Conservation (phyloP, 768 basidiomycete species). For the Obba rivulosa region DNA sequence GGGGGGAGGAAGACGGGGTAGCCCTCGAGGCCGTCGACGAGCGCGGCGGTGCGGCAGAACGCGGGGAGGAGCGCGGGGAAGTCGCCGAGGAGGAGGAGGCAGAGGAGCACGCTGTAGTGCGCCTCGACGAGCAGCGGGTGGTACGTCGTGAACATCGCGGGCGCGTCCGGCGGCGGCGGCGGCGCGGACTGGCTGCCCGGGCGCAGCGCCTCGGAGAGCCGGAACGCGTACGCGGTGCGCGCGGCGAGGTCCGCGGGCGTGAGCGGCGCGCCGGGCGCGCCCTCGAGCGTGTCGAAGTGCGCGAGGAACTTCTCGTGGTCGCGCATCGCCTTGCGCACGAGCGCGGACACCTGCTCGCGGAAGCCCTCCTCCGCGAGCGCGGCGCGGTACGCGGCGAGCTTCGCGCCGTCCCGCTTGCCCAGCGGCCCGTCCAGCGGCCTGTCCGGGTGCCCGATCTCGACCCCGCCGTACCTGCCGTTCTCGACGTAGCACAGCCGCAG, state of each 20-base stretch:
- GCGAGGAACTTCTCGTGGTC: constrained; percentile 83
- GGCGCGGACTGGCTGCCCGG: constrained; percentile 46
- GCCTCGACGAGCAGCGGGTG: constrained; percentile 88
- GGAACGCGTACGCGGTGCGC: constrained; percentile 61
- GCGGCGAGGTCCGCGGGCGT: constrained; percentile 38
- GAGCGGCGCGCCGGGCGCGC: constrained; percentile 20
- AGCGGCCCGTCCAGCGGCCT: too few species aligned
- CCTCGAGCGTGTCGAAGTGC: constrained; percentile 76
- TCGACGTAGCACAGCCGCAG: constrained; percentile 72
- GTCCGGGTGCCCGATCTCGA: constrained; percentile 77
- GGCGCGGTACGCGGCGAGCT: constrained; percentile 58
- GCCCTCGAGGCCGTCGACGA: constrained; percentile 81
- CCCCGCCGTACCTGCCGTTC: constrained; percentile 75
- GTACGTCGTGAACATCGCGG: constrained; percentile 79
- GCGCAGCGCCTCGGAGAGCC: constrained; percentile 61
- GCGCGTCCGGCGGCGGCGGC: constrained; percentile 35
- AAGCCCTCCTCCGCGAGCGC: constrained; percentile 51
- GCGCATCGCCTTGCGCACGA: constrained; percentile 71
- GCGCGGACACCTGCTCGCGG: constrained; percentile 51
- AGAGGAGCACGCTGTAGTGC: constrained; percentile 74
- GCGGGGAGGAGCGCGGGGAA: constrained; percentile 55
- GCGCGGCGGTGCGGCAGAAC: constrained; percentile 58
- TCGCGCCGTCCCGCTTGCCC: constrained; percentile 51
- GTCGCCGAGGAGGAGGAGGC: constrained; percentile 73
- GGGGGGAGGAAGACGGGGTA: constrained; percentile 87